Evolutionary conservation across 129 eudicot species (phyloP).

Genomic region (Flaveria brownii): DNA sequence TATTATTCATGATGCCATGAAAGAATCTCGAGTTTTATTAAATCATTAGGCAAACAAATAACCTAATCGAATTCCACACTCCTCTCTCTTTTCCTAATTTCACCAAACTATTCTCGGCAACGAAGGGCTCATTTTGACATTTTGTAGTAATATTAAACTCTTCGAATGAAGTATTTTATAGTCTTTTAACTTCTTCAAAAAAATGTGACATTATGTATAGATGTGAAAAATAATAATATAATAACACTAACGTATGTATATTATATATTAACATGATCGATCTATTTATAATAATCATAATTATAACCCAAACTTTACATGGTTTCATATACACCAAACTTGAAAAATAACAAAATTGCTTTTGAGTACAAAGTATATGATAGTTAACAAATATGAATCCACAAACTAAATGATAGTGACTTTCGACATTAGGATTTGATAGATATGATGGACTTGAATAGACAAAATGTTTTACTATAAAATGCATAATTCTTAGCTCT

Average conservation of each 20-base stretch:
- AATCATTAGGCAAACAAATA: conserved; percentile 2
- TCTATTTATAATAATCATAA: background rate
- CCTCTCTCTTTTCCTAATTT: background rate
- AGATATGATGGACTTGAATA: background rate
- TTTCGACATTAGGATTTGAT: background rate
- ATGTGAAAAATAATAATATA: background rate
- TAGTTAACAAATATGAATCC: background rate
- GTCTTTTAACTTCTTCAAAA: background rate
- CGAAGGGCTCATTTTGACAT: background rate
- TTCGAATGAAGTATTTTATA: background rate
- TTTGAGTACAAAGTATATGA: background rate
- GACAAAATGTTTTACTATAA: background rate
- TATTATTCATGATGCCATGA: too few relatives aligned
- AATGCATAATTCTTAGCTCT: background rate
- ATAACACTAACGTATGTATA: background rate
- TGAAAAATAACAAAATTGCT: background rate
- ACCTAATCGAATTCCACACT: background rate
- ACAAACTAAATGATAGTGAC: background rate
- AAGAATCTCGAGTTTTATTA: background rate
- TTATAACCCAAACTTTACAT: background rate
- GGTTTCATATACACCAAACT: background rate
- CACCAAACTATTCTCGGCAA: conserved; percentile 8
- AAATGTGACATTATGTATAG: background rate
- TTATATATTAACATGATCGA: background rate
- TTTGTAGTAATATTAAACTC: background rate